These are phyloP conservation scores for Fusarium siculi DNA, from an alignment of 2,329 filamentous ascomycete genomes.

Conservation along the genomic window DNA sequence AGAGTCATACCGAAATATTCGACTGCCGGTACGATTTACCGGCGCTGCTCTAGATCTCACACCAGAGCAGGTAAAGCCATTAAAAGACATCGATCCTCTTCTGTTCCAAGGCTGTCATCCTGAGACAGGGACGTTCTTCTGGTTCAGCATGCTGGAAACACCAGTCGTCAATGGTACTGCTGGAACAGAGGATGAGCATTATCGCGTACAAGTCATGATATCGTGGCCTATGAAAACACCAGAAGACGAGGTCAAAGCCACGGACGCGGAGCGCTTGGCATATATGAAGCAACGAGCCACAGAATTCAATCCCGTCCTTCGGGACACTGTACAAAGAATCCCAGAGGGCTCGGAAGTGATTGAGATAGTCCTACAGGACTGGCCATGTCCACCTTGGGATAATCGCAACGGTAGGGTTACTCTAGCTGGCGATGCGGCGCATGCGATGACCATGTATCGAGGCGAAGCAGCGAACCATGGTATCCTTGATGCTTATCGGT, in stretches of 20 bases:
- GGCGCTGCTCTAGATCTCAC: conserved; percentile 9
- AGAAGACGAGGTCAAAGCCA: conserved; percentile 7
- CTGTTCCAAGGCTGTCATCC: conserved; percentile 10
- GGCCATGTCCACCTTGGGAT: conserved; percentile 7
- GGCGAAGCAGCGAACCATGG: conserved; percentile 11
- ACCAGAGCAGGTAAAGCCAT: conserved; percentile 6
- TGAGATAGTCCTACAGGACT: conserved; percentile 9
- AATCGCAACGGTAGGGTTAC: not conserved
- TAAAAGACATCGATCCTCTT: conserved; percentile 4
- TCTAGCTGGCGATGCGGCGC: conserved; percentile 8
- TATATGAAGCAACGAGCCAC: conserved; percentile 11
- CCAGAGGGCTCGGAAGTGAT: conserved; percentile 1
- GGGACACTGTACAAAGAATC: not conserved
- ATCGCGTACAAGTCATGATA: conserved; percentile 8
- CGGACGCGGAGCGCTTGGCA: not conserved
- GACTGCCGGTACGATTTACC: not conserved
- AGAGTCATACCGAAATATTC: conserved; percentile 1
- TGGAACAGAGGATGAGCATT: not conserved
- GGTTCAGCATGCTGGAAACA: conserved; percentile 5
- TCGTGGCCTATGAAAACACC: conserved; percentile 1
- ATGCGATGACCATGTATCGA: conserved; percentile 16
- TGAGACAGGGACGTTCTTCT: not conserved
- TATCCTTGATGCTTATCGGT: not conserved
- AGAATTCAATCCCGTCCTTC: not conserved
- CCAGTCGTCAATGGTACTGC: not conserved